These are phyloP conservation scores for Fonsecaea monophora DNA, from an alignment of 2,329 filamentous ascomycete species.

Conservation along the genomic window DNA sequence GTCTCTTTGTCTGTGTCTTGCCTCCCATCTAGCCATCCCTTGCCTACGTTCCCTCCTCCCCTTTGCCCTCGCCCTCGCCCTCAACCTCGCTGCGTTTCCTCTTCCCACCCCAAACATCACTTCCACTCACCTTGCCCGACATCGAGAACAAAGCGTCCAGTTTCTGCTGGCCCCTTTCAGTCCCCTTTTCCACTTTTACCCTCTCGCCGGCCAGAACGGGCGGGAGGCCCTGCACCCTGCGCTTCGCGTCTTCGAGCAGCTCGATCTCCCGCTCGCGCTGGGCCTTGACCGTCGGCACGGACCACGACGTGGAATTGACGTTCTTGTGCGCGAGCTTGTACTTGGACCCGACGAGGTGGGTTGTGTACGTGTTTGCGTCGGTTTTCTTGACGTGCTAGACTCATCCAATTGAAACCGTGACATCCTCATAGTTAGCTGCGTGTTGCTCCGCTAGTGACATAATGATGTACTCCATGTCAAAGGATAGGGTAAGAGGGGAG, in stretches of 20 bases:
- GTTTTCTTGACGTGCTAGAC: not conserved
- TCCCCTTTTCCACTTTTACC: not conserved
- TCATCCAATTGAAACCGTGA: not conserved
- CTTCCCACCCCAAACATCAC: not conserved
- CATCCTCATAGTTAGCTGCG: not conserved
- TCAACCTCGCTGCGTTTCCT: not conserved
- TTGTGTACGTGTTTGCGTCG: slow-evolving; percentile 3
- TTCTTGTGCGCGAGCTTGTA: slow-evolving; percentile 1
- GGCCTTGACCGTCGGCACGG: not conserved
- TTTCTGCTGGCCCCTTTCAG: not conserved
- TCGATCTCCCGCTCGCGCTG: slow-evolving; percentile 1
- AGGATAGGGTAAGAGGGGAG: not conserved
- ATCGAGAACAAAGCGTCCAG: not conserved
- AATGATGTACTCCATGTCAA: no score
- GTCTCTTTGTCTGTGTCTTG: not conserved
- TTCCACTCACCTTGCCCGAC: slow-evolving; percentile 2
- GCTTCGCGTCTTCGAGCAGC: not conserved
- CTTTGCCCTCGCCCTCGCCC: no score
- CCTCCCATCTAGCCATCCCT: not conserved
- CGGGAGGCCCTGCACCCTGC: not conserved
- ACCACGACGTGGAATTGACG: not conserved
- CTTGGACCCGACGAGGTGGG: not conserved
- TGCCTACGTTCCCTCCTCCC: not conserved
- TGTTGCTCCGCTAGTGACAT: not conserved
- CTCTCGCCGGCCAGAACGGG: not conserved